A percentile compares a stretch with the other conserved stretches of the same genome.
Conservation (phyloP, 495 filamentous ascomycete species). For the Neurospora intermedia region DNA sequence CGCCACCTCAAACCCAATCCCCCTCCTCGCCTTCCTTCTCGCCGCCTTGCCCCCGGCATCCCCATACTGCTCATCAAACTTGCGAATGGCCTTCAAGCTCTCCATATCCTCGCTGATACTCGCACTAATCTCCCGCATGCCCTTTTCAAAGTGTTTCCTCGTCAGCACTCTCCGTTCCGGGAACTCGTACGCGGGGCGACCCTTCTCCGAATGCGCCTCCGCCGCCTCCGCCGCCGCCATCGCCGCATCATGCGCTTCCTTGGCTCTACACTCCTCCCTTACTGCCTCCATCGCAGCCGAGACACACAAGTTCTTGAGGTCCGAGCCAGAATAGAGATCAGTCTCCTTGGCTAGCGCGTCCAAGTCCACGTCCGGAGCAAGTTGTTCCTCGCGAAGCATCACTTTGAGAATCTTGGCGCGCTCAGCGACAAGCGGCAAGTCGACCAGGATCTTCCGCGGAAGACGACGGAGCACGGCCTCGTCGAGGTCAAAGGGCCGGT, state of each 20-base stretch:
- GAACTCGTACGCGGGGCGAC: constrained; percentile 49
- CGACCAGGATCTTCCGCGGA: constrained; percentile 75
- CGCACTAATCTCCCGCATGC: constrained; percentile 79
- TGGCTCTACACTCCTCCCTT: constrained; percentile 52
- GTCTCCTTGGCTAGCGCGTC: constrained; percentile 61
- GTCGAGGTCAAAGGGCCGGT: constrained; percentile 89
- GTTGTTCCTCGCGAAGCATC: constrained; percentile 66
- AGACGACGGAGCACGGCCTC: constrained; percentile 83
- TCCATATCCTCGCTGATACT: constrained; percentile 95
- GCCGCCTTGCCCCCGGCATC: constrained; percentile 56
- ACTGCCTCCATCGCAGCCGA: constrained; percentile 85
- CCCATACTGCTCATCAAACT: constrained; percentile 95
- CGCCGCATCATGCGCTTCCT: constrained; percentile 35
- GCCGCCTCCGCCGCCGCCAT: not conserved
- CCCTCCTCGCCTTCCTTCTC: constrained; percentile 45
- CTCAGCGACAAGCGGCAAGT: constrained; percentile 71
- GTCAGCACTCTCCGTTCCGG: constrained; percentile 57
- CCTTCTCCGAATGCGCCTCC: too few species aligned
- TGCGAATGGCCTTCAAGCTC: constrained; percentile 69
- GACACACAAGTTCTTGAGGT: constrained; percentile 89
- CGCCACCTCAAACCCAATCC: constrained; percentile 56
- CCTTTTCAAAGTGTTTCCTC: constrained; percentile 67
- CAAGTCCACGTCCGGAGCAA: constrained; percentile 61
- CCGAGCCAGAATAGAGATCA: constrained; percentile 90
- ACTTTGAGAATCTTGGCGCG: constrained; percentile 71